Evolutionary conservation across 108 stramenopile genomes (phyloP).

Genomic region (Skeletonema grethae): DNA sequence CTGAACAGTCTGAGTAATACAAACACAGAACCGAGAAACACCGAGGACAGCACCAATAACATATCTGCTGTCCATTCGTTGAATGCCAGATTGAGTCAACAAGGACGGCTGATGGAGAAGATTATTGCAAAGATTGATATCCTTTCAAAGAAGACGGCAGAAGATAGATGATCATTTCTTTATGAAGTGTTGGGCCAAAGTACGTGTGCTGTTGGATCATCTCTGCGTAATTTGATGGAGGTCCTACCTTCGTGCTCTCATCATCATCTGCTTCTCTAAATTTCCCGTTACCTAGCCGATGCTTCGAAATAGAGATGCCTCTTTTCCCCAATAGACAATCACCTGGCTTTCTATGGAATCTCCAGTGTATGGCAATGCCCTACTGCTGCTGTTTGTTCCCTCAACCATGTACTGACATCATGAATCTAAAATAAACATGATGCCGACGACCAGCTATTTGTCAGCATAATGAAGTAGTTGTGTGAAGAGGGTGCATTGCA

Average conservation of each 20-base stretch:
- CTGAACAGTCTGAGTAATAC: neutral
- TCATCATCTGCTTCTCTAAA: too few species aligned
- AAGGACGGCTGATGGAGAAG: slow-evolving; percentile 16
- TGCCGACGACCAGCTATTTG: neutral
- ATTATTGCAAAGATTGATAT: slow-evolving; percentile 9
- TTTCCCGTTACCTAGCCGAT: too few species aligned
- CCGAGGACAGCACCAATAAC: neutral
- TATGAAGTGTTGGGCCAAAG: too few species aligned
- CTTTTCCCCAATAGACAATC: too few species aligned
- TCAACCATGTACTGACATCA: neutral
- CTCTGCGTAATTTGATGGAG: too few species aligned
- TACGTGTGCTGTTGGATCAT: too few species aligned
- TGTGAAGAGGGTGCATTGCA: too few species aligned
- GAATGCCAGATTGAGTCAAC: slow-evolving; percentile 17
- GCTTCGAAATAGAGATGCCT: too few species aligned
- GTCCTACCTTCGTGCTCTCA: too few species aligned
- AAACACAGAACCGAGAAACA: neutral
- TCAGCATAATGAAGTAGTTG: neutral
- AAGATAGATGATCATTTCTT: neutral
- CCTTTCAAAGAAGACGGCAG: too few species aligned
- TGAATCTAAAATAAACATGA: neutral
- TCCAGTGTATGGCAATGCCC: too few species aligned
- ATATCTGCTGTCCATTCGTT: slow-evolving; percentile 3
- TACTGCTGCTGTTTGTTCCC: neutral
- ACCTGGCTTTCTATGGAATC: too few species aligned